Conservation (phyloP, 108 stramenopile genomes). For the Cyclotella choctawhatcheeana region DNA sequence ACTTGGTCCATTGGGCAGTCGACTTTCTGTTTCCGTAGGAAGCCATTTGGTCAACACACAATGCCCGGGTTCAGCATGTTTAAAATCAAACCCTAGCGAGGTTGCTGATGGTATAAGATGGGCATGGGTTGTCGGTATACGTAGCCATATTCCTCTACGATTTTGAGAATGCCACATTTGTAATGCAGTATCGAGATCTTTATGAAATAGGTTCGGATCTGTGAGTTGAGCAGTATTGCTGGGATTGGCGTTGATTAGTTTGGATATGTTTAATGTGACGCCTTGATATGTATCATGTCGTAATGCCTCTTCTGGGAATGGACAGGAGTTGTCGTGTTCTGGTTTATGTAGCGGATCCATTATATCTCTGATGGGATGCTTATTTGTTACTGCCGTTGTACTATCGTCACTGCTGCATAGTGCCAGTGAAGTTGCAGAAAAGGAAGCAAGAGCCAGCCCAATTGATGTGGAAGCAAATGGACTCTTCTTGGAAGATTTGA, state of each 20-base stretch:
- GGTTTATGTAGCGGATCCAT: slow-evolving; percentile 11
- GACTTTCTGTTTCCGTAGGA: slow-evolving; percentile 49
- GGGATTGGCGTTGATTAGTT: not conserved
- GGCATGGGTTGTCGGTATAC: slow-evolving; percentile 53
- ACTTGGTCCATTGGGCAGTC: slow-evolving; percentile 76
- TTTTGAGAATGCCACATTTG: slow-evolving; percentile 55
- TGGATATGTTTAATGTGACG: slow-evolving; percentile 58
- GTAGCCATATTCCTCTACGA: slow-evolving; percentile 81
- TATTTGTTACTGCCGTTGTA: not conserved
- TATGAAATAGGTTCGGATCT: slow-evolving; percentile 33
- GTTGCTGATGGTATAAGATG: slow-evolving; percentile 42
- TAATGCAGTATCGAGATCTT: slow-evolving; percentile 38
- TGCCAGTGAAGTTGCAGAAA: slow-evolving; percentile 10
- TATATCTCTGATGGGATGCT: slow-evolving; percentile 2
- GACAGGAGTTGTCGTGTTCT: slow-evolving; percentile 21
- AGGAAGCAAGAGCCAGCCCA: slow-evolving; percentile 4
- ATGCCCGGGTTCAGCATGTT: slow-evolving; percentile 49
- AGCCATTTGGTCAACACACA: slow-evolving; percentile 79
- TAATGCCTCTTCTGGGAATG: slow-evolving; percentile 65
- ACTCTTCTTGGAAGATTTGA: no score
- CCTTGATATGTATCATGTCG: slow-evolving; percentile 77
- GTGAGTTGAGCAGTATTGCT: slow-evolving; percentile 6
- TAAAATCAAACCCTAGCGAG: slow-evolving; percentile 70
- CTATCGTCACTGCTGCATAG: slow-evolving; percentile 23
- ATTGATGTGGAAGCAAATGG: no score